These are phyloP conservation scores for Amanita subjunquillea DNA, from an alignment of 768 basidiomycete species.

Conservation along the genomic window DNA sequence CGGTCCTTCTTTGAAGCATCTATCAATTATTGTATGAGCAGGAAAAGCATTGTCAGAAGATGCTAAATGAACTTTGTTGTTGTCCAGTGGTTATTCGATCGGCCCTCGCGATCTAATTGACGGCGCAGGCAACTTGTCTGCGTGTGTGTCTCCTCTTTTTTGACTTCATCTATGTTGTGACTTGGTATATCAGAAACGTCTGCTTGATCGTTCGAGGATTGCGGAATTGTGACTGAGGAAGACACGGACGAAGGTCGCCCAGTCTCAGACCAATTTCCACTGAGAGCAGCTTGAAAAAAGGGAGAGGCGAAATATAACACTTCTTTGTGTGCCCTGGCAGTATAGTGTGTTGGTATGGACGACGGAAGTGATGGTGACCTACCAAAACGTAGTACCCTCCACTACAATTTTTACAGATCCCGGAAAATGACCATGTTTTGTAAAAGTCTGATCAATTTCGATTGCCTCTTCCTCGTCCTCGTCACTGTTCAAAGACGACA, in stretches of 20 bases:
- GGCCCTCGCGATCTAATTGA: neutral
- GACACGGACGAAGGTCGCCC: slow-evolving; percentile 71
- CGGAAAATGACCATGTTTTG: slow-evolving; percentile 53
- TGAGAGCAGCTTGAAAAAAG: slow-evolving; percentile 86
- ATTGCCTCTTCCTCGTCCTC: slow-evolving; percentile 63
- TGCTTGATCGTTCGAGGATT: slow-evolving; percentile 32
- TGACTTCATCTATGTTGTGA: neutral
- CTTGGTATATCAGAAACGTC: neutral
- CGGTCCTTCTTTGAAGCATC: slow-evolving; percentile 38
- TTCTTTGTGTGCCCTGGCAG: slow-evolving; percentile 78
- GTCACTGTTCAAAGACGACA: slow-evolving; percentile 56
- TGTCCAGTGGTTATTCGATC: neutral
- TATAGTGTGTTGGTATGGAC: slow-evolving; percentile 5
- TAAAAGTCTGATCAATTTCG: slow-evolving; percentile 76
- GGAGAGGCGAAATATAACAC: slow-evolving; percentile 89
- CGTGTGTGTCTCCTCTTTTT: neutral
- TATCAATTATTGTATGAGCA: slow-evolving; percentile 29
- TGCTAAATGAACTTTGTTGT: neutral
- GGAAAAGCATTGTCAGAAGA: slow-evolving; percentile 8
- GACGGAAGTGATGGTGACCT: slow-evolving; percentile 17
- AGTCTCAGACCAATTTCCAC: slow-evolving; percentile 89
- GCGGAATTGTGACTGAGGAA: slow-evolving; percentile 77
- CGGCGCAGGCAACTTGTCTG: neutral
- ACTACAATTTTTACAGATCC: slow-evolving; percentile 90
- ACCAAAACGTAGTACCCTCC: slow-evolving; percentile 87